Conservation (phyloP, 164 flowering plant genomes). For the Piper betle region DNA sequence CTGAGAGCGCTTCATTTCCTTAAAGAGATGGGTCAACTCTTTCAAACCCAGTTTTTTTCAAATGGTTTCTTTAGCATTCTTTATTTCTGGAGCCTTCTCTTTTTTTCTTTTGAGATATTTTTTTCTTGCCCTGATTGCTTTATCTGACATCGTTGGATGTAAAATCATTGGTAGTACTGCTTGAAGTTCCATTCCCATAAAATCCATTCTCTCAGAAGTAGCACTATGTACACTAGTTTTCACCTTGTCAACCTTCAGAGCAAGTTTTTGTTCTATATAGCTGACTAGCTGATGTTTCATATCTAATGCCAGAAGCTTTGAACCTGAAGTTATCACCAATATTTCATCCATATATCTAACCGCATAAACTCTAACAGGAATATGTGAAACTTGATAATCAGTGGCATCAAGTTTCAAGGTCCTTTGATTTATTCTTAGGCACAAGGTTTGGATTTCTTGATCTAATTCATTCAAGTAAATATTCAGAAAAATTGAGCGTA, state of each 20-base stretch:
- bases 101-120: slow-evolving; percentile 79
- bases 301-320: slow-evolving; percentile 45
- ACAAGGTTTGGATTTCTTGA: slow-evolving; percentile 45
- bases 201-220: slow-evolving; percentile 62
- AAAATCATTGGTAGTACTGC: slow-evolving; percentile 80
- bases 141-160: slow-evolving; percentile 63
- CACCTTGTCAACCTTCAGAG: slow-evolving; percentile 47
- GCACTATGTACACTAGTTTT: slow-evolving; percentile 72
- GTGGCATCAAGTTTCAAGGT: slow-evolving; percentile 27
- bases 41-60: slow-evolving; percentile 75
- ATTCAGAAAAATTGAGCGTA: slow-evolving; percentile 61
- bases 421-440: slow-evolving; percentile 26
- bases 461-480: slow-evolving; percentile 66
- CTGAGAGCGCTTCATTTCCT: slow-evolving; percentile 48
- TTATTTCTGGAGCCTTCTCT: slow-evolving; percentile 46
- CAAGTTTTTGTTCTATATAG: slow-evolving; percentile 46
- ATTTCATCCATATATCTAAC: slow-evolving; percentile 91
- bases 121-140: slow-evolving; percentile 76
- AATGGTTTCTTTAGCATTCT: slow-evolving; percentile 66
- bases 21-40: slow-evolving; percentile 52
- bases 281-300: slow-evolving; percentile 42
- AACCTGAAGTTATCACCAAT: slow-evolving; percentile 61
- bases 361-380: slow-evolving; percentile 58
- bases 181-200: slow-evolving; percentile 82
- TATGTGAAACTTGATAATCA: slow-evolving; percentile 38